phyloP scores from a whole-genome alignment of 1,284 basidiomycete genomes.

The Ceratorhiza oryzae-sativae region DNA sequence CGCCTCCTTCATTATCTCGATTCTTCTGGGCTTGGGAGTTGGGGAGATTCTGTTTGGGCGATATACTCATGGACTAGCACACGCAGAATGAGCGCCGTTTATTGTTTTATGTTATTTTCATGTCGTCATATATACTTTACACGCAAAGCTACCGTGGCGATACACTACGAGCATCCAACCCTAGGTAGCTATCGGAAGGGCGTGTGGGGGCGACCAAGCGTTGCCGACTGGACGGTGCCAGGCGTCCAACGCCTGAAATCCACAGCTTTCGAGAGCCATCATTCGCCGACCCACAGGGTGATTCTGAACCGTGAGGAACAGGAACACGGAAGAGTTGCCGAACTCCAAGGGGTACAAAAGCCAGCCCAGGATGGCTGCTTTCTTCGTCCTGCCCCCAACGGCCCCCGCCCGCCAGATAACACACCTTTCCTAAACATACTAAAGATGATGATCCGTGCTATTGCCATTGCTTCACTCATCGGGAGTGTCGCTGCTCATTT shows the following conservation, averaged over 20 bases:
- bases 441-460: constrained; percentile 26
- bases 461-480: constrained; percentile 23
- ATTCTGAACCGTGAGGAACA: neutral
- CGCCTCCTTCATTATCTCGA: constrained; percentile 69
- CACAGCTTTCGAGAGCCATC: constrained; percentile 9
- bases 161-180: neutral
- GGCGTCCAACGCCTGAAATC: constrained; percentile 15
- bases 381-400: constrained; percentile 22
- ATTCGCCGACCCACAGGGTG: constrained; percentile 3
- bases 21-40: constrained; percentile 65
- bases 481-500: constrained; percentile 52
- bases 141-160: neutral
- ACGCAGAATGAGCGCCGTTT: constrained; percentile 1
- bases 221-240: constrained; percentile 14
- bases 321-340: constrained; percentile 21
- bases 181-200: neutral
- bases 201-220: neutral
- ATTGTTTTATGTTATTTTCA: neutral
- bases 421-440: neutral
- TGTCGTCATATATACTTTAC: neutral
- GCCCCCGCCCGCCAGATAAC: neutral
- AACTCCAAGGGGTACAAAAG: constrained; percentile 22
- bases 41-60: constrained; percentile 71
- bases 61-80: constrained; percentile 36
- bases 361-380: neutral